Conservation (phyloP, 139 green algal genomes). For the Astrephomene gubernaculifera region DNA sequence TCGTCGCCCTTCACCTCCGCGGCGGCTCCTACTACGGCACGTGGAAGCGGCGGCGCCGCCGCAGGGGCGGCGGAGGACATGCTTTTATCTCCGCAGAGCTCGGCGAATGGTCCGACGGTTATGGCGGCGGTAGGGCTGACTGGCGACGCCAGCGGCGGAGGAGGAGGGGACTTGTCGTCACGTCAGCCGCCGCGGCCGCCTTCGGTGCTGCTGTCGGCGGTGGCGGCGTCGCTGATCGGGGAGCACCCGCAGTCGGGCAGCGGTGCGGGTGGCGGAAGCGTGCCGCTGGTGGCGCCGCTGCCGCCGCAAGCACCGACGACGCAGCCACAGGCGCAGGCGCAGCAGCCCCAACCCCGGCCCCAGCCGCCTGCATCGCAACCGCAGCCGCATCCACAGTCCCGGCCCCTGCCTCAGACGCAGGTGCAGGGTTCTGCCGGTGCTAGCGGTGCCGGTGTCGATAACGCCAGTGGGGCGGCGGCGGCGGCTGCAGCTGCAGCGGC, state of each 20-base stretch:
- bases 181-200: not conserved
- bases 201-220: conserved; percentile 8
- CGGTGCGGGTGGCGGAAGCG: not conserved
- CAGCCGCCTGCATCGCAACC: no score
- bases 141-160: no score
- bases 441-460: not conserved
- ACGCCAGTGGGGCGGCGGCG: no score
- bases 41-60: not conserved
- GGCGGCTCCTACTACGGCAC: not conserved
- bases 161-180: no score
- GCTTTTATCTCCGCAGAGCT: no score
- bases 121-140: no score
- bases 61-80: no score
- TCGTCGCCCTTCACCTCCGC: not conserved
- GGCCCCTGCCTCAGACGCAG: no score
- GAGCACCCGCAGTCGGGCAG: not conserved
- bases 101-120: no score
- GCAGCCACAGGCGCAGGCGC: not conserved
- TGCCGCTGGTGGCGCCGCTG: conserved; percentile 8
- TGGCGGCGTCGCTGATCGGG: conserved; percentile 2
- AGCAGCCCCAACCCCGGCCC: no score
- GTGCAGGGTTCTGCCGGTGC: not conserved
- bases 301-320: not conserved
- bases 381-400: no score
- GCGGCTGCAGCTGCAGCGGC: not conserved